These are phyloP conservation scores for Lactarius quietus DNA, from an alignment of 768 basidiomycete genomes.

Conservation along the genomic window DNA sequence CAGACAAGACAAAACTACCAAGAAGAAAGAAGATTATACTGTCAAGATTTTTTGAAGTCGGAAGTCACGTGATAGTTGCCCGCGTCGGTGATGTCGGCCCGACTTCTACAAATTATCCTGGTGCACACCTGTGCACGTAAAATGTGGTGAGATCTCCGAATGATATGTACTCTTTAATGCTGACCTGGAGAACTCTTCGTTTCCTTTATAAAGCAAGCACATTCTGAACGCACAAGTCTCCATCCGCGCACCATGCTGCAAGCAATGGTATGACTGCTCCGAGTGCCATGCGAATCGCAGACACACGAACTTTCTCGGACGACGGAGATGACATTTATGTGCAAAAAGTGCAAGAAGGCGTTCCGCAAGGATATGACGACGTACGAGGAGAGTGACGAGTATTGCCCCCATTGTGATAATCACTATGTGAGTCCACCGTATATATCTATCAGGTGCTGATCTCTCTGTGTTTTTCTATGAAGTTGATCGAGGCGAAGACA, in stretches of 20 bases:
- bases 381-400: slow-evolving; percentile 98
- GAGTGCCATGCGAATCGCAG: slow-evolving; percentile 90
- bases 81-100: too few species aligned
- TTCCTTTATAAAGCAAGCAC: slow-evolving; percentile 65
- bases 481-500: slow-evolving; percentile 93
- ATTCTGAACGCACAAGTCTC: slow-evolving; percentile 95
- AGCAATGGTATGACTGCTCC: slow-evolving; percentile 95
- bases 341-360: slow-evolving; percentile 92
- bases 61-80: too few species aligned
- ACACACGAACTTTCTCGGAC: slow-evolving; percentile 71
- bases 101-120: background rate
- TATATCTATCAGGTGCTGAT: background rate
- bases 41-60: too few species aligned
- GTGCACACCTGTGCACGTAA: background rate
- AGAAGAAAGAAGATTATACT: too few species aligned
- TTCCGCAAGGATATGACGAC: slow-evolving; percentile 91
- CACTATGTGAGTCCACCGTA: slow-evolving; percentile 72
- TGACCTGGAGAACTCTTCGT: background rate
- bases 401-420: slow-evolving; percentile 97
- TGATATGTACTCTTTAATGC: background rate
- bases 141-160: background rate
- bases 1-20: too few species aligned
- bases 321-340: slow-evolving; percentile 78
- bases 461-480: background rate
- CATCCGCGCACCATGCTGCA: slow-evolving; percentile 96